A percentile compares a stretch with the other conserved stretches of the same genome.
phyloP scores from a whole-genome alignment of 129 eudicot species.

The Tanacetum coccineum region DNA sequence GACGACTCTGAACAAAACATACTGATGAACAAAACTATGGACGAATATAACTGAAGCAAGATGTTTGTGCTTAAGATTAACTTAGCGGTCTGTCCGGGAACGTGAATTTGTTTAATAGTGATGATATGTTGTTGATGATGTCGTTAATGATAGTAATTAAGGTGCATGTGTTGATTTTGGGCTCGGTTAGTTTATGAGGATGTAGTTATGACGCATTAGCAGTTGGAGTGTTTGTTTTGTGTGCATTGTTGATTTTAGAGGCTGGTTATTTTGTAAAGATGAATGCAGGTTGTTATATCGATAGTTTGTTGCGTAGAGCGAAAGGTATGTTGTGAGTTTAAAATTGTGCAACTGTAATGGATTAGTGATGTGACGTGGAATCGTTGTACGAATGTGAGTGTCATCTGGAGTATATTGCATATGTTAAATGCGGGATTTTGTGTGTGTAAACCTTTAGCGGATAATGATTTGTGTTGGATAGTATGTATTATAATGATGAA shows the following conservation, averaged over 20 bases:
- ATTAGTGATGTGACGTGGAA: conserved; percentile 8
- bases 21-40: too few species aligned
- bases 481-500: conserved; percentile 7
- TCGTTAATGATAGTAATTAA: neutral
- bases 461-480: neutral
- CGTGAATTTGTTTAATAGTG: neutral
- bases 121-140: neutral
- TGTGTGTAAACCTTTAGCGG: conserved; percentile 8
- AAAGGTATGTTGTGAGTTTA: conserved; percentile 14
- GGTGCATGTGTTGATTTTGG: neutral
- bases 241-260: conserved; percentile 11
- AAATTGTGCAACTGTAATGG: neutral
- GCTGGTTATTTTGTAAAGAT: conserved; percentile 2
- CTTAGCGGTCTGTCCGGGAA: too few species aligned
- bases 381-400: neutral
- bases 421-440: conserved; percentile 14
- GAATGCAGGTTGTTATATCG: conserved; percentile 17
- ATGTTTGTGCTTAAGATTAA: too few species aligned
- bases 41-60: too few species aligned
- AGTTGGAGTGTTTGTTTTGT: neutral
- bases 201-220: neutral
- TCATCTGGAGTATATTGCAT: neutral
- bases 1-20: too few species aligned
- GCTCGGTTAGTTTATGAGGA: neutral
- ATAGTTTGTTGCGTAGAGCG: conserved; percentile 5